These are phyloP conservation scores for Atalantia buxifolia DNA, from an alignment of 345 rosid species.

Conservation along the genomic window DNA sequence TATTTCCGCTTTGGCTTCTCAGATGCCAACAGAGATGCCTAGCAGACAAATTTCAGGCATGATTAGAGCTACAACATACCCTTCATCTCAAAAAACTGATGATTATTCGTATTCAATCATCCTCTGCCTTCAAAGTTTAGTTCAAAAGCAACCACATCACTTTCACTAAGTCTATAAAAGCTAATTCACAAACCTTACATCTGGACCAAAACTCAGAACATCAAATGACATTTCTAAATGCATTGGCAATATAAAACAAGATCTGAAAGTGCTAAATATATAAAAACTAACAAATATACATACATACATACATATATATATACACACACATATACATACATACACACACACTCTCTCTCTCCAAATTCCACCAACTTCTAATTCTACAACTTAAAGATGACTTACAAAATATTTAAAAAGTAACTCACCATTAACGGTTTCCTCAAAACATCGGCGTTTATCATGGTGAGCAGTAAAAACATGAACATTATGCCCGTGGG, in stretches of 20 bases:
- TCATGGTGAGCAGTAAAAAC: constrained; percentile 91
- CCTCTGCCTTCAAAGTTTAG: background rate
- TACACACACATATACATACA: rapidly evolving
- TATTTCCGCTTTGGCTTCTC: background rate
- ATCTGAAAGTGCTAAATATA: background rate
- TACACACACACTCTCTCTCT: no score
- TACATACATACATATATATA: background rate
- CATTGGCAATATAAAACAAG: background rate
- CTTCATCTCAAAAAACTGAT: background rate
- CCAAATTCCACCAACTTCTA: background rate
- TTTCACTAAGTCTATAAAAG: background rate
- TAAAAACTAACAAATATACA: background rate
- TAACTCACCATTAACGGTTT: constrained; percentile 65
- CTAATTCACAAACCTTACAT: background rate
- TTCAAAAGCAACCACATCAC: background rate
- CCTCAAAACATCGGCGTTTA: constrained; percentile 81
- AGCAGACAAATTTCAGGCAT: background rate
- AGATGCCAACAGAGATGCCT: background rate
- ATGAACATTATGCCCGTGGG: constrained; percentile 79
- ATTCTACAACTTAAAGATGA: background rate
- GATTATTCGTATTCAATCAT: background rate
- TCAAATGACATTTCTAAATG: background rate
- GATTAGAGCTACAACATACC: background rate
- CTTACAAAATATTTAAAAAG: background rate
- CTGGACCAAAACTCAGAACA: background rate